phyloP scores from a whole-genome alignment of 2,329 filamentous ascomycete genomes.

The Capronia epimyces region DNA sequence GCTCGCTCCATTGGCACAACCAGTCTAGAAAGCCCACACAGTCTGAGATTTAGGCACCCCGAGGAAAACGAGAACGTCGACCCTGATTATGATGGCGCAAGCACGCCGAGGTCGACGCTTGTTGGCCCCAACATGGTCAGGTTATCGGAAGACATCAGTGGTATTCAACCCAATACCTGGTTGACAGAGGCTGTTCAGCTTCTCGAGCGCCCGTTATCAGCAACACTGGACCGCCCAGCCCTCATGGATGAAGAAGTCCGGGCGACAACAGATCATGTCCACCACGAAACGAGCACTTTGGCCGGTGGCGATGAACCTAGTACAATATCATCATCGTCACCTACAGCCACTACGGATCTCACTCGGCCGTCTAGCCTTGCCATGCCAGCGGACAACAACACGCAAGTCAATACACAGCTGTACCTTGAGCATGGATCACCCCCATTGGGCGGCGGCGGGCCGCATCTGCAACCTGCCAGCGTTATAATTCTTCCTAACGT shows the following conservation, averaged over 20 bases:
- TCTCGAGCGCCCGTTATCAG: slow-evolving; percentile 9
- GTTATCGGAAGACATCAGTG: slow-evolving; percentile 14
- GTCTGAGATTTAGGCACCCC: not conserved
- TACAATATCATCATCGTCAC: not conserved
- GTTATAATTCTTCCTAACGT: too few relatives aligned
- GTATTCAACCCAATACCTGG: slow-evolving; percentile 13
- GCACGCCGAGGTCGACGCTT: slow-evolving; percentile 16
- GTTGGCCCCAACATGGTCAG: slow-evolving; percentile 1
- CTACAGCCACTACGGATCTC: not conserved
- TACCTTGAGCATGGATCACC: not conserved
- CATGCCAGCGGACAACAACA: slow-evolving; percentile 12
- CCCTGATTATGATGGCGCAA: slow-evolving; percentile 8
- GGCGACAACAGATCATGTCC: not conserved
- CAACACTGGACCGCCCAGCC: not conserved
- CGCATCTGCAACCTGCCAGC: too few relatives aligned
- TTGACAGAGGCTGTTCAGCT: slow-evolving; percentile 7
- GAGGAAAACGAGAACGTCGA: not conserved
- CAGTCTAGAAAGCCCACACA: not conserved
- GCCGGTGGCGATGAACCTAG: not conserved
- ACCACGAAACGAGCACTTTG: not conserved
- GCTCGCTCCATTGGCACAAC: not conserved
- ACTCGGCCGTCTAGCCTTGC: not conserved
- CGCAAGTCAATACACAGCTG: not conserved
- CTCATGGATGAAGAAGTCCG: not conserved
- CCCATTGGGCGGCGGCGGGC: too few relatives aligned